These are phyloP conservation scores for Metschnikowia picachoensis DNA, from an alignment of 805 yeast species.

Conservation along the genomic window DNA sequence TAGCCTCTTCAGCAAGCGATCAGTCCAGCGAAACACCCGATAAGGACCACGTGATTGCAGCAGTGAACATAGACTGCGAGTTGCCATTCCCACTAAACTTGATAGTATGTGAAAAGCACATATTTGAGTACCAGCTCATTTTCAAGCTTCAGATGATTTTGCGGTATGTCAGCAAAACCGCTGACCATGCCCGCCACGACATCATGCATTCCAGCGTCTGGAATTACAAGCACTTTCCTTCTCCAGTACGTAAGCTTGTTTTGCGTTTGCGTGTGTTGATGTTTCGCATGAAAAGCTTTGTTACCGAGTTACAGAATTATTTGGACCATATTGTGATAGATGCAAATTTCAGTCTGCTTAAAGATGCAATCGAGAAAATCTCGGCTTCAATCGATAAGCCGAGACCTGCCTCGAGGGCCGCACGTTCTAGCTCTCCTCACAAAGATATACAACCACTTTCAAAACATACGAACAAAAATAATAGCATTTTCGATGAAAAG, in stretches of 20 bases:
- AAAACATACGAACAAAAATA: slow-evolving; percentile 17
- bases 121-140: slow-evolving; percentile 74
- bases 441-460: slow-evolving; percentile 11
- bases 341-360: slow-evolving; percentile 46
- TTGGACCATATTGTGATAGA: slow-evolving; percentile 59
- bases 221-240: slow-evolving; percentile 47
- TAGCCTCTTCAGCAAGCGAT: background rate
- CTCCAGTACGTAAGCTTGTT: slow-evolving; percentile 49
- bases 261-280: slow-evolving; percentile 53
- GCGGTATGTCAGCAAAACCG: slow-evolving; percentile 55
- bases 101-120: slow-evolving; percentile 62
- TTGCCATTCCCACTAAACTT: slow-evolving; percentile 87
- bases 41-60: slow-evolving; percentile 37
- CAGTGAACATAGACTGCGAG: slow-evolving; percentile 51
- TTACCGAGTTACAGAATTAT: slow-evolving; percentile 53
- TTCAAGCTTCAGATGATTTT: slow-evolving; percentile 67
- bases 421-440: slow-evolving; percentile 7
- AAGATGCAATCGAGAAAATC: slow-evolving; percentile 15
- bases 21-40: background rate
- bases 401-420: slow-evolving; percentile 4
- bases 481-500: slow-evolving; percentile 24
- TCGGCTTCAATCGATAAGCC: slow-evolving; percentile 5
- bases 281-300: slow-evolving; percentile 51
- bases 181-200: slow-evolving; percentile 63
- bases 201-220: slow-evolving; percentile 63